A percentile compares a stretch with the other conserved stretches of the same genome.
Evolutionary conservation across 2,329 filamentous ascomycete genomes (phyloP).

Genomic region (Epichloe bromicola): DNA sequence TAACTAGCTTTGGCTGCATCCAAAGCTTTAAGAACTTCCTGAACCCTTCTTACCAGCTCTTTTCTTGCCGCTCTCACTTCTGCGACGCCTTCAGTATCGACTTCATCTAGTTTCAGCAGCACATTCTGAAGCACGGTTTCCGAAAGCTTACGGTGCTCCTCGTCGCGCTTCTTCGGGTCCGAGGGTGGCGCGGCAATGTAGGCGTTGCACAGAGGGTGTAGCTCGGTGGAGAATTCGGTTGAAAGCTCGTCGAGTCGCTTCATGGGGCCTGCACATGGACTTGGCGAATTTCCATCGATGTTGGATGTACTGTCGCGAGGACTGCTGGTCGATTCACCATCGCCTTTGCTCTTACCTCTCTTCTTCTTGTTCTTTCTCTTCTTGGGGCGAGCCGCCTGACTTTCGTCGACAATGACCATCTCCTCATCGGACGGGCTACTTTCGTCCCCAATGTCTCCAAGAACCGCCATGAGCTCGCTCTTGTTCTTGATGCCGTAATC

Average conservation of each 20-base stretch:
- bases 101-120: conserved; percentile 61
- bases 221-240: conserved; percentile 47
- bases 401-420: conserved; percentile 26
- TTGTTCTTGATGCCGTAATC: conserved; percentile 50
- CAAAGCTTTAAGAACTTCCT: conserved; percentile 50
- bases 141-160: conserved; percentile 62
- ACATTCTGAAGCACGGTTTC: conserved; percentile 69
- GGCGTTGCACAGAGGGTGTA: conserved; percentile 51
- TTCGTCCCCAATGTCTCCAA: conserved; percentile 25
- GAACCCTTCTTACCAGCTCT: conserved; percentile 59
- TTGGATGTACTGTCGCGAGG: conserved; percentile 31
- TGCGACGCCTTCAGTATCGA: conserved; percentile 58
- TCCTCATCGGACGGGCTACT: conserved; percentile 29
- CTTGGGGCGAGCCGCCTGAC: conserved; percentile 25
- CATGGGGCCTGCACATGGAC: conserved; percentile 22
- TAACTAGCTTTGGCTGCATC: conserved; percentile 32
- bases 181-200: conserved; percentile 50
- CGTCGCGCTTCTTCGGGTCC: conserved; percentile 53
- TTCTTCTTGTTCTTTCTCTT: conserved; percentile 31
- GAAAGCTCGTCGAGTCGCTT: conserved; percentile 55
- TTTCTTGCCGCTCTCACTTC: conserved; percentile 54
- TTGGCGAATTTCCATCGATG: conserved; percentile 18
- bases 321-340: conserved; percentile 29
- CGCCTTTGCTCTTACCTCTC: conserved; percentile 21
- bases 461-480: conserved; percentile 41